Evolutionary conservation across 192 early-diverging fungal genomes (phyloP).

Genomic region (Umbelopsis vinacea): DNA sequence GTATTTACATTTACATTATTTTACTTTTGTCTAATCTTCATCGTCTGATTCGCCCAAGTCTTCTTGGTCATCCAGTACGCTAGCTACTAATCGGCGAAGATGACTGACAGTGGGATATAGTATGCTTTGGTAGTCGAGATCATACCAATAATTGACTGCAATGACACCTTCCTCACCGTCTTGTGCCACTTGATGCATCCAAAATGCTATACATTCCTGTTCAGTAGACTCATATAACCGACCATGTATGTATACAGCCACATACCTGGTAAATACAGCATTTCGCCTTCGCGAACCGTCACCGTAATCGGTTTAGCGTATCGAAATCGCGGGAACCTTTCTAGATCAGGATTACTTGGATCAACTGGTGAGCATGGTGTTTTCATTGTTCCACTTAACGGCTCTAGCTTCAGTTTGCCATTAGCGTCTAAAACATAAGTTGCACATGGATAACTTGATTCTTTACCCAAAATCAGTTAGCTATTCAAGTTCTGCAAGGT

Average conservation of each 20-base stretch:
- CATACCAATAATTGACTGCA: conserved; percentile 62
- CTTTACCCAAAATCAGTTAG: not conserved
- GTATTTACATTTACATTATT: not conserved
- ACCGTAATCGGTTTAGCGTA: conserved; percentile 47
- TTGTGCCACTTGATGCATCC: conserved; percentile 60
- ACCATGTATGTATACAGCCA: not conserved
- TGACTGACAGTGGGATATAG: conserved; percentile 35
- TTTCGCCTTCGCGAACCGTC: conserved; percentile 50
- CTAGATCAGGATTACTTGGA: conserved; percentile 44
- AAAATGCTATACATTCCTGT: conserved; percentile 33
- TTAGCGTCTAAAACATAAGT: conserved; percentile 25
- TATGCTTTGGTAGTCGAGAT: conserved; percentile 45
- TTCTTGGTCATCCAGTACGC: conserved; percentile 2
- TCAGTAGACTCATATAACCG: too few relatives aligned
- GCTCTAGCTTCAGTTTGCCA: conserved; percentile 27
- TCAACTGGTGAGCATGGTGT: conserved; percentile 54
- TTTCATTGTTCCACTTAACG: conserved; percentile 33
- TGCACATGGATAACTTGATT: conserved; percentile 25
- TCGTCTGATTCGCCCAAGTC: not conserved
- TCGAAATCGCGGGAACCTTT: conserved; percentile 44
- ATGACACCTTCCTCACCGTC: conserved; percentile 54
- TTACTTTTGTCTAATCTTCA: not conserved
- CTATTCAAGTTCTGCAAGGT: not conserved
- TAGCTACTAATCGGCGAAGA: conserved; percentile 31
- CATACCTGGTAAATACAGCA: conserved; percentile 57